phyloP scores from a whole-genome alignment of 257 asterid genomes.

The Solanum pinnatisectum region DNA sequence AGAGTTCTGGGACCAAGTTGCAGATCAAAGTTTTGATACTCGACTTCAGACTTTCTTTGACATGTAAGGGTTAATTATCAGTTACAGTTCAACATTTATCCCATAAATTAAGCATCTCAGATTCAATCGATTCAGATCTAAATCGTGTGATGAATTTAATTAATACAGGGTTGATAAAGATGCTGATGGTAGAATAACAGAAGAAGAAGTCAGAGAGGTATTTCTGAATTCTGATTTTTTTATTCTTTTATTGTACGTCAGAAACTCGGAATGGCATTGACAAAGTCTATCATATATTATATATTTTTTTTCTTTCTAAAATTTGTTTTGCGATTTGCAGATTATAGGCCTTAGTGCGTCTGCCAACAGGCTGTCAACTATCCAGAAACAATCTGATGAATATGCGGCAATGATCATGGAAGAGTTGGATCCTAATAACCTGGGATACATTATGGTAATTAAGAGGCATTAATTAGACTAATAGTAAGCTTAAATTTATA shows the following conservation, averaged over 20 bases:
- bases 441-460: slow-evolving; percentile 63
- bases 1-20: slow-evolving; percentile 76
- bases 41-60: slow-evolving; percentile 86
- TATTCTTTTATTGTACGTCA: not conserved
- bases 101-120: not conserved
- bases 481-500: not conserved
- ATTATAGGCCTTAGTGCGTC: slow-evolving; percentile 84
- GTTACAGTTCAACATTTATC: not conserved
- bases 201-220: slow-evolving; percentile 94
- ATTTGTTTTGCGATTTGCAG: slow-evolving; percentile 23
- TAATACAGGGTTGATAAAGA: slow-evolving; percentile 87
- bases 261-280: not conserved
- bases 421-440: slow-evolving; percentile 63
- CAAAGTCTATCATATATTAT: not conserved
- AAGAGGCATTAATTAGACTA: not conserved
- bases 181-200: slow-evolving; percentile 71
- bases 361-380: slow-evolving; percentile 69
- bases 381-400: slow-evolving; percentile 79
- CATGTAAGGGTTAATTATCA: slow-evolving; percentile 39
- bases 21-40: slow-evolving; percentile 79
- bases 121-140: not conserved
- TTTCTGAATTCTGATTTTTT: not conserved
- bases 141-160: not conserved
- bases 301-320: not conserved
- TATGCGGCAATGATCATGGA: slow-evolving; percentile 88